Evolutionary conservation across 805 yeast genomes (phyloP), one percentile per base, ranked within the genome.

Genomic region (Ogataea wickerhamii): DNA sequence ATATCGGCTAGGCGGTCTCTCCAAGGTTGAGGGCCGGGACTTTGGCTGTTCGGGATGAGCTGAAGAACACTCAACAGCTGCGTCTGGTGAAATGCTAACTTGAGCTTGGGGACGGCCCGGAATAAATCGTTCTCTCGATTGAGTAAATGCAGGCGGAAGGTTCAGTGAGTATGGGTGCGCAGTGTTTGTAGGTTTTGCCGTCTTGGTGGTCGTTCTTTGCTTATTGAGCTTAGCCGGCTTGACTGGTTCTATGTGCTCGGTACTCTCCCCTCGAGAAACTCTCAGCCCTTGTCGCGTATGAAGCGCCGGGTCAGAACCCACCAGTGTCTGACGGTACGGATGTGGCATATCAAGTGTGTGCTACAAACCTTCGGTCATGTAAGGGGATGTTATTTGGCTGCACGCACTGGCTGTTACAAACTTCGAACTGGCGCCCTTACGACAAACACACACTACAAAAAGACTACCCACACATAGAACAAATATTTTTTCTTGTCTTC

Each of bases 111-210:
- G n/a, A n/a, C n/a, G n/a, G n/a, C n/a, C n/a, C n/a, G n/a, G n/a
- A n/a, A 27, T 10, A 27, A 27, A 8, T 23, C 21, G 25, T n/a
- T 38, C 42, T 11, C 42, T 17, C 12, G 42, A 33, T 4, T 35
- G 42, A 5, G 21, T 26, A 4, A 28, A 20, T 18, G 32, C 42
- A n/a, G 14, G 22, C 4, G 42, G 42, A 6, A 38, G 28, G 17
- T 33, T 23, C 31, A 33, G 33, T 12, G 28, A 23, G 21, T 38
- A 38, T 13, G 42, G 42, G 25, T 38, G 42, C n/a, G 31, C 25
- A 10, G 22, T 4, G 6, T 22, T 22, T 8, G 8, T 22, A 8
- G 8, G 11, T 8, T 8, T 8, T 22, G 25, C 8, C 25, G 25
- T 18, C 16, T 18, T 3, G 8, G 30, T 12, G n/a, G 30, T 11